Evolutionary conservation across 139 green algal species (phyloP).

Genomic region (Nannochloris sp.): DNA sequence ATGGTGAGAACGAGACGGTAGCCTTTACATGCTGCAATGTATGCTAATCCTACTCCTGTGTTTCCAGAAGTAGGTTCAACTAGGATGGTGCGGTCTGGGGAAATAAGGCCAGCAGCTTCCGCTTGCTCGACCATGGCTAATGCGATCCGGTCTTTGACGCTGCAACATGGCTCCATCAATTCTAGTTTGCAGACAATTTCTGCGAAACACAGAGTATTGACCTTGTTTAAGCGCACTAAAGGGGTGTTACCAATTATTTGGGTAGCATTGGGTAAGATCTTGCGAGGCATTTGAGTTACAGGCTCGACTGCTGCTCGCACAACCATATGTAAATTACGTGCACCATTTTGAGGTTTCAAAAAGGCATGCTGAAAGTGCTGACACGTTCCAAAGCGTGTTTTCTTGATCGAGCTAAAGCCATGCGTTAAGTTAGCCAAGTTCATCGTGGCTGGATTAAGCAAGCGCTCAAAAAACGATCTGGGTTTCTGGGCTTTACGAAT

Average conservation of each 20-base stretch:
- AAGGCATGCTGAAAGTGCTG: too few species aligned
- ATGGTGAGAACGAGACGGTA: conserved; percentile 96
- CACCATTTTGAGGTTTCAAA: too few species aligned
- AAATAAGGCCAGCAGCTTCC: conserved; percentile 70
- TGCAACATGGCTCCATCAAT: conserved; percentile 86
- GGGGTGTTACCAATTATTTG: conserved; percentile 72
- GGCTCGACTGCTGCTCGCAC: not conserved
- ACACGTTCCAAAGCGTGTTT: too few species aligned
- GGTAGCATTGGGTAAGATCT: conserved; percentile 38
- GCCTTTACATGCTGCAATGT: conserved; percentile 85
- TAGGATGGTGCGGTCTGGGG: conserved; percentile 62
- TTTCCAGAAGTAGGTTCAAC: conserved; percentile 91
- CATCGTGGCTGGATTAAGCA: too few species aligned
- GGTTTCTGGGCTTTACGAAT: too few species aligned
- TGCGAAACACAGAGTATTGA: conserved; percentile 61
- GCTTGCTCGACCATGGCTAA: conserved; percentile 70
- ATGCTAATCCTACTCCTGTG: conserved; percentile 85
- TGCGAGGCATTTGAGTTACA: not conserved
- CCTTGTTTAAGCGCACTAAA: conserved; percentile 81
- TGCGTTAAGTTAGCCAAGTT: too few species aligned
- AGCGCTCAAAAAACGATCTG: too few species aligned
- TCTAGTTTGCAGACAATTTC: conserved; percentile 89
- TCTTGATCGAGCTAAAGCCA: not conserved
- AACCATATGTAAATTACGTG: too few species aligned
- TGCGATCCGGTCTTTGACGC: conserved; percentile 83